Conservation (phyloP, 2,329 filamentous ascomycete genomes). For the Calonectria pteridis region DNA sequence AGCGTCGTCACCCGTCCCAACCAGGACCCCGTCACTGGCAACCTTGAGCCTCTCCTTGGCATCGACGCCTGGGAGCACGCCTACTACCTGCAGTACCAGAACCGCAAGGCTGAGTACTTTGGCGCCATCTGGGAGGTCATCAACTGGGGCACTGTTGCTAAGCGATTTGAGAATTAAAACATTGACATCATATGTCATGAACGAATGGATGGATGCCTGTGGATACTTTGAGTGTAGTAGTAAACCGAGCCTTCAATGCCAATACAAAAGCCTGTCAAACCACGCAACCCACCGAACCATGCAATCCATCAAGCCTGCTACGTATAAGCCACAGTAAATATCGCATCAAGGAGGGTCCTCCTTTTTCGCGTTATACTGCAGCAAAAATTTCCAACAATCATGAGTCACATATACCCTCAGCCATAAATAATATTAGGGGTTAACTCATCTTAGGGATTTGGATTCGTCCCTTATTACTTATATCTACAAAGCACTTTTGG, state of each 20-base stretch:
- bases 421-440: no score
- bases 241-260: slow-evolving; percentile 21
- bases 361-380: no score
- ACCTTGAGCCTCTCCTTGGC: slow-evolving; percentile 84
- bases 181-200: neutral
- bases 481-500: no score
- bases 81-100: slow-evolving; percentile 96
- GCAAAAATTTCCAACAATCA: no score
- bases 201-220: slow-evolving; percentile 16
- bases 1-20: slow-evolving; percentile 81
- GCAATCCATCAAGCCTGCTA: neutral
- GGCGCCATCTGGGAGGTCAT: slow-evolving; percentile 92
- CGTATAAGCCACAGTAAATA: no score
- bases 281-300: slow-evolving; percentile 7
- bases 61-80: slow-evolving; percentile 98
- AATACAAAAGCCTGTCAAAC: slow-evolving; percentile 26
- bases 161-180: slow-evolving; percentile 72
- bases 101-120: slow-evolving; percentile 97
- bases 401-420: no score
- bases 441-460: no score
- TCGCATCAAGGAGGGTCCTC: no score
- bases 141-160: slow-evolving; percentile 93
- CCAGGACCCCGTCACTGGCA: slow-evolving; percentile 90
- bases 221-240: slow-evolving; percentile 39
- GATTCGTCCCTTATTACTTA: no score